A percentile compares a stretch with the other conserved stretches of the same genome.
phyloP scores from a whole-genome alignment of 495 filamentous ascomycete species.

The Hyaloscypha finlandica region DNA sequence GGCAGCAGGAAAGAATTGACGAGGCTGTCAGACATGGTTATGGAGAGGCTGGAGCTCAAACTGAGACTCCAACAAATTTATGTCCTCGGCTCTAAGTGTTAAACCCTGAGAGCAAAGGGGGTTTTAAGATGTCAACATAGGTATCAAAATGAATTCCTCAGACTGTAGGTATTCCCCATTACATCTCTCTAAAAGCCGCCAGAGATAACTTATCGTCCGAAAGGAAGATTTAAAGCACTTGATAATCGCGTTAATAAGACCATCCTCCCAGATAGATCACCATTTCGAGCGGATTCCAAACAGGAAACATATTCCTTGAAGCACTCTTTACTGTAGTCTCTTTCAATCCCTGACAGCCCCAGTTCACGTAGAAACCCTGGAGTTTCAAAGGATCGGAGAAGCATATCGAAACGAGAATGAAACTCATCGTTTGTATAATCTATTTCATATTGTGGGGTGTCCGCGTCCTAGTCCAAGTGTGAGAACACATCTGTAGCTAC shows the following conservation, averaged over 20 bases:
- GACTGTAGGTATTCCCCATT: no score
- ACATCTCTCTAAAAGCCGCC: no score
- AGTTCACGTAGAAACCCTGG: neutral
- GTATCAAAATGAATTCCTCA: no score
- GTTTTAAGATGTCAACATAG: no score
- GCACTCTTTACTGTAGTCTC: neutral
- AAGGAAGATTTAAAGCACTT: neutral
- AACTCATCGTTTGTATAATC: neutral
- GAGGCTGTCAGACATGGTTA: no score
- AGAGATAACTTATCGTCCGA: neutral
- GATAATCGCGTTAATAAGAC: neutral
- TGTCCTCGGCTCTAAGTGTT: no score
- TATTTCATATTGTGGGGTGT: neutral
- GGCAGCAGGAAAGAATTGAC: no score
- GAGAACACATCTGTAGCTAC: neutral
- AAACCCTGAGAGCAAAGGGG: no score
- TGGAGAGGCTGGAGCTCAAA: no score
- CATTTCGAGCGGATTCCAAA: neutral
- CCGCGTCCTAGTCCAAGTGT: neutral
- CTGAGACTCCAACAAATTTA: no score
- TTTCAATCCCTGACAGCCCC: neutral
- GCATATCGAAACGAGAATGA: neutral
- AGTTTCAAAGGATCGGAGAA: neutral
- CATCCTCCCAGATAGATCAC: neutral
- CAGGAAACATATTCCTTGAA: neutral